phyloP scores from a whole-genome alignment of 2,329 filamentous ascomycete species.

The Pyrenophora graminea region DNA sequence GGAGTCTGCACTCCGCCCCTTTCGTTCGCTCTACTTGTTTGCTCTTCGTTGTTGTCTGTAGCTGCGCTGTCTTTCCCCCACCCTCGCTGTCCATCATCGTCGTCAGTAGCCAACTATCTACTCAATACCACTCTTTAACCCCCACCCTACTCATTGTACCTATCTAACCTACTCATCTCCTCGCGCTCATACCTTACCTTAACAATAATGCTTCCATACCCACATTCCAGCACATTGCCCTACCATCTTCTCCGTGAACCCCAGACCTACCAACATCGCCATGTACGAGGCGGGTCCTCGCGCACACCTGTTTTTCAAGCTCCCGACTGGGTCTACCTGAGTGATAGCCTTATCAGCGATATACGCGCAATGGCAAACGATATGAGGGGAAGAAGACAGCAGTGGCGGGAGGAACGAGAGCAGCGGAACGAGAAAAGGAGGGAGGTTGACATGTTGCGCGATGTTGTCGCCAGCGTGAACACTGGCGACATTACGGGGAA shows the following conservation, averaged over 20 bases:
- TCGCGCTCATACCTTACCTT: neutral
- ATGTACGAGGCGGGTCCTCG: neutral
- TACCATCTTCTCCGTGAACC: neutral
- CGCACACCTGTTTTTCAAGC: neutral
- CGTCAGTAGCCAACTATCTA: neutral
- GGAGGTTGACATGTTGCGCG: neutral
- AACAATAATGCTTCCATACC: constrained; percentile 1
- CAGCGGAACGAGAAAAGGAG: neutral
- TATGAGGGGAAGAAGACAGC: constrained; percentile 6
- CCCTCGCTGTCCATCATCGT: too few relatives aligned
- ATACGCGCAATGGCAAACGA: constrained; percentile 8
- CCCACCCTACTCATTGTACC: neutral
- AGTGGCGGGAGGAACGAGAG: constrained; percentile 12
- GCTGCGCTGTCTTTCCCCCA: too few relatives aligned
- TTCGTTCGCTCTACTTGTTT: too few relatives aligned
- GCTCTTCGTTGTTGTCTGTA: too few relatives aligned
- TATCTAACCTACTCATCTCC: neutral
- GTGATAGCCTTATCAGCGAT: constrained; percentile 4
- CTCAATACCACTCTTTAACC: neutral
- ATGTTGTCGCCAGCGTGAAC: neutral
- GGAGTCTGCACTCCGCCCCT: too few relatives aligned
- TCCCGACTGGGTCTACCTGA: constrained; percentile 8
- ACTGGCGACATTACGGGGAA: neutral
- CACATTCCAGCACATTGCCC: neutral
- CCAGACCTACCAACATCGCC: neutral